A percentile compares a stretch with the other conserved stretches of the same genome.
Conservation (phyloP, 495 filamentous ascomycete genomes). For the Cudoniella acicularis region DNA sequence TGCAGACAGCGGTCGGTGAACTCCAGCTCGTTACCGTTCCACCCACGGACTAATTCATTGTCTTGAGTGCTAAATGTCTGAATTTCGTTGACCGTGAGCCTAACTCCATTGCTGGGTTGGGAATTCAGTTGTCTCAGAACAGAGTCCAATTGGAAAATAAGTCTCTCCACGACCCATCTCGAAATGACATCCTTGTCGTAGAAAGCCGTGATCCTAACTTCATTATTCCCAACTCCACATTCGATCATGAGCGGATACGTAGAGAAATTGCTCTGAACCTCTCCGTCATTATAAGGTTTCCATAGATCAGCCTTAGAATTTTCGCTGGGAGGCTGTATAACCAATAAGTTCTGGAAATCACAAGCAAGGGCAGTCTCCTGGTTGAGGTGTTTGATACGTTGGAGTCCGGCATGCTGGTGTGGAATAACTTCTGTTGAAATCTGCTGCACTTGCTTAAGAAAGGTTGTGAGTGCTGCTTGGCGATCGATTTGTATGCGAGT, state of each 20-base stretch:
- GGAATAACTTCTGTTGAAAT: slow-evolving; percentile 48
- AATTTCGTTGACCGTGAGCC: neutral
- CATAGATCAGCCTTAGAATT: slow-evolving; percentile 30
- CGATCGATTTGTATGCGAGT: slow-evolving; percentile 41
- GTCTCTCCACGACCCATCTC: neutral
- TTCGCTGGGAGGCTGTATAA: neutral
- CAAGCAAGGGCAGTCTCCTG: slow-evolving; percentile 60
- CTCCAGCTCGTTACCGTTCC: neutral
- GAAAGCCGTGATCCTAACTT: slow-evolving; percentile 56
- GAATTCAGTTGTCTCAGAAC: neutral
- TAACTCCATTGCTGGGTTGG: neutral
- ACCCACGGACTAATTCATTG: neutral
- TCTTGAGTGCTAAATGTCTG: neutral
- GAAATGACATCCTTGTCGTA: slow-evolving; percentile 47
- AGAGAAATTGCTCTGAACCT: slow-evolving; percentile 45
- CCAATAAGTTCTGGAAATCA: slow-evolving; percentile 51
- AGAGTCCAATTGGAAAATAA: neutral
- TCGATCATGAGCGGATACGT: slow-evolving; percentile 63
- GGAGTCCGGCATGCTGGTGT: slow-evolving; percentile 66
- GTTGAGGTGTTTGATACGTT: slow-evolving; percentile 61
- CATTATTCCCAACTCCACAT: slow-evolving; percentile 51
- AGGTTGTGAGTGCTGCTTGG: slow-evolving; percentile 41
- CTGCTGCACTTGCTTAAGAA: slow-evolving; percentile 40
- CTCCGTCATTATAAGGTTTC: too few relatives aligned
- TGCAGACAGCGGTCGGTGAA: neutral